A percentile compares a stretch with the other conserved stretches of the same genome.
Conservation (phyloP, 345 rosid genomes). For the Melastoma malabathricum region DNA sequence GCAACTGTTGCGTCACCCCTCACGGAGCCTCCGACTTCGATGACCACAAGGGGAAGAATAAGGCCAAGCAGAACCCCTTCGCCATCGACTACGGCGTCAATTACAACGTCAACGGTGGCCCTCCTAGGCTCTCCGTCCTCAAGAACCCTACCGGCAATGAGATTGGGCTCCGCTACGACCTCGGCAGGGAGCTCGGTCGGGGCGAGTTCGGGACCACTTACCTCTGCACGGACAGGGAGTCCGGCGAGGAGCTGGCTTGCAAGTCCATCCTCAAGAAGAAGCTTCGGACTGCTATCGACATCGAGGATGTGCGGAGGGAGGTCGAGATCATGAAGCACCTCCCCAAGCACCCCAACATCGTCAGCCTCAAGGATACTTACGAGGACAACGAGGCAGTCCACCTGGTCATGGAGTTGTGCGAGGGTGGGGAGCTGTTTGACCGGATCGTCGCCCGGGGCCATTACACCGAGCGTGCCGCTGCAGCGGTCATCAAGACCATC, state of each 20-base stretch:
- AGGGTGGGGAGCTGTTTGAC: constrained; percentile 94
- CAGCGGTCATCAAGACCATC: constrained; percentile 73
- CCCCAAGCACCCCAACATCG: constrained; percentile 68
- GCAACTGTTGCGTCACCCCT: constrained; percentile 76
- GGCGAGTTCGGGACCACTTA: constrained; percentile 94
- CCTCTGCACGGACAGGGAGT: constrained; percentile 58
- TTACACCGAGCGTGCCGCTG: constrained; percentile 97
- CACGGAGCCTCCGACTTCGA: constrained; percentile 24
- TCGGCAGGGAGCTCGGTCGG: constrained; percentile 93
- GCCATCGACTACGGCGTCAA: constrained; percentile 32
- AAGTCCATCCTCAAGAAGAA: constrained; percentile 92
- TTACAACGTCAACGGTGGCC: constrained; percentile 19
- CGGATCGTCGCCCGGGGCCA: constrained; percentile 94
- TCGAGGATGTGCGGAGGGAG: constrained; percentile 94
- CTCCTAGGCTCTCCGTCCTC: constrained; percentile 45
- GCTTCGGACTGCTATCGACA: constrained; percentile 78
- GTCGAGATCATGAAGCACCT: constrained; percentile 92
- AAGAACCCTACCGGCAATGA: constrained; percentile 66
- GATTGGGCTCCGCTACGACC: constrained; percentile 47
- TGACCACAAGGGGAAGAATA: constrained; percentile 28
- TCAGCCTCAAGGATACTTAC: constrained; percentile 62
- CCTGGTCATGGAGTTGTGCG: constrained; percentile 93
- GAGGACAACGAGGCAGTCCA: constrained; percentile 90
- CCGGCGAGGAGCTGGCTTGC: constrained; percentile 55
- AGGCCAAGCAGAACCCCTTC: constrained; percentile 63